phyloP scores from a whole-genome alignment of 345 rosid genomes.

The Eucalyptus regnans region DNA sequence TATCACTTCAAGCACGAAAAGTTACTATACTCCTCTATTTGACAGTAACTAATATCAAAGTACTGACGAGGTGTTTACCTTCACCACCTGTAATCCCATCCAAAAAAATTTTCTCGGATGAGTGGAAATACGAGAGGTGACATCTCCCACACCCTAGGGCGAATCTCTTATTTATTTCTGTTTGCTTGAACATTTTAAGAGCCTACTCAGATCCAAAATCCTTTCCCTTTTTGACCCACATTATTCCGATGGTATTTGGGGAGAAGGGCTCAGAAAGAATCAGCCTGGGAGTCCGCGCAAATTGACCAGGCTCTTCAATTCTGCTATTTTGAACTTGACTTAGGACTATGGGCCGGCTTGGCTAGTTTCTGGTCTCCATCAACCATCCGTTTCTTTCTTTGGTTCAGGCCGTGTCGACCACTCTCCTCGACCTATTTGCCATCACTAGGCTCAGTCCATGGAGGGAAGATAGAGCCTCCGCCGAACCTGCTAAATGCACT shows the following conservation, averaged over 20 bases:
- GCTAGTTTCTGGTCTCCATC: background rate
- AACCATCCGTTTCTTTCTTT: background rate
- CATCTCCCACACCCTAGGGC: rapidly evolving
- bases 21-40: rapidly evolving
- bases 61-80: rapidly evolving
- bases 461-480: background rate
- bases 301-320: background rate
- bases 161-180: rapidly evolving
- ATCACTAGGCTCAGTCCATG: background rate
- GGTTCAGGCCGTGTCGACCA: background rate
- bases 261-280: background rate
- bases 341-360: background rate
- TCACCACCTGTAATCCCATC: rapidly evolving
- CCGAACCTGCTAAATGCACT: background rate
- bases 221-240: background rate
- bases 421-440: background rate
- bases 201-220: too few relatives aligned
- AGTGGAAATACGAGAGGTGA: background rate
- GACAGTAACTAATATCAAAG: rapidly evolving
- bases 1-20: too few relatives aligned
- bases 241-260: background rate
- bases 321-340: background rate
- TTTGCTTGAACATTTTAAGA: too few relatives aligned
- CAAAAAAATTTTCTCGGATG: too few relatives aligned
- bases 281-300: background rate